Percentiles rank a stretch among this genome's conserved stretches.
phyloP scores from a whole-genome alignment of 2,329 filamentous ascomycete species.

The Fusarium sacchari region DNA sequence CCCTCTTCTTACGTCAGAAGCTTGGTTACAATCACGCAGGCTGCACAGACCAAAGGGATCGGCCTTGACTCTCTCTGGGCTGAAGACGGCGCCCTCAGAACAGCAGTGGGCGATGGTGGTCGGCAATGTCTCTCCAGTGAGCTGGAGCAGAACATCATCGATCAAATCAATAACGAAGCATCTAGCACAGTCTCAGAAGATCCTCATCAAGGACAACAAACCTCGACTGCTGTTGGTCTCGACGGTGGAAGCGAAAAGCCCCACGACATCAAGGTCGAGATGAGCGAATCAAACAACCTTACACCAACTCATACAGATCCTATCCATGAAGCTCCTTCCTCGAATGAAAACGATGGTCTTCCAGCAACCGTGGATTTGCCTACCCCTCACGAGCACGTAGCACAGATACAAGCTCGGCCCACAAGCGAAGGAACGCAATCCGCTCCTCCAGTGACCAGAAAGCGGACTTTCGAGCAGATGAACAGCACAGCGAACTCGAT shows the following conservation, averaged over 20 bases:
- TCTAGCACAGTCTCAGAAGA: rapidly evolving
- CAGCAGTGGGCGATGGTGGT: neutral
- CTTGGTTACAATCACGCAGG: neutral
- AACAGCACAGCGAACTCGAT: rapidly evolving
- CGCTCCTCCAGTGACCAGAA: neutral
- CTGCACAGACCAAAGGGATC: neutral
- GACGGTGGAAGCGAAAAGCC: too few species aligned
- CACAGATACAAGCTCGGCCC: neutral
- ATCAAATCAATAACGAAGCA: too few species aligned
- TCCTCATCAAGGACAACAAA: neutral
- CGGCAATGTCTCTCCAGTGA: neutral
- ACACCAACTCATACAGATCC: rapidly evolving
- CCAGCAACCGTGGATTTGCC: too few species aligned
- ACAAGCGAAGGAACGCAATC: neutral
- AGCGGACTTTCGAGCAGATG: neutral
- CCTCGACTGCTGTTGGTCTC: neutral
- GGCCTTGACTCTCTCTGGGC: neutral
- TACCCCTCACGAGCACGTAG: neutral
- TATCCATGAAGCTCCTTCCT: too few species aligned
- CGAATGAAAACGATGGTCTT: rapidly evolving
- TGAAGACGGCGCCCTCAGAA: neutral
- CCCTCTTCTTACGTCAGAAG: neutral
- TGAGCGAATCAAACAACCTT: neutral
- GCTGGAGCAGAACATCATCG: neutral
- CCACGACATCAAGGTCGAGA: neutral